These are phyloP conservation scores for Globisporangium mamillatum DNA, from an alignment of 352 stramenopile species.

Conservation along the genomic window DNA sequence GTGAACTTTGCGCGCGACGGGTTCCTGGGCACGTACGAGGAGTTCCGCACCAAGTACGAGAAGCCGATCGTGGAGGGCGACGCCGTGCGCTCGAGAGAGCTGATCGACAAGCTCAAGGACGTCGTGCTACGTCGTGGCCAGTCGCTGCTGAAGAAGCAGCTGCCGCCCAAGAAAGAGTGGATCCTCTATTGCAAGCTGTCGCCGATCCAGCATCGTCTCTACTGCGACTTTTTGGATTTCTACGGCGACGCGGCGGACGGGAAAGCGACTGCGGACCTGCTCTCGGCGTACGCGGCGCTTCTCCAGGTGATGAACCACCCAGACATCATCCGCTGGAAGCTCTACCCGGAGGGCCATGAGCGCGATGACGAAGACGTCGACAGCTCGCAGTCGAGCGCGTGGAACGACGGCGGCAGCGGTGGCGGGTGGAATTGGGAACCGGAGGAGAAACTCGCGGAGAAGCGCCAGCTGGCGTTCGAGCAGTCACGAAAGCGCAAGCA, in stretches of 20 bases:
- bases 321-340: slow-evolving; percentile 79
- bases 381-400: slow-evolving; percentile 15
- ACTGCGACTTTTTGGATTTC: slow-evolving; percentile 71
- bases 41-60: slow-evolving; percentile 77
- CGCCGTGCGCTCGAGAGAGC: slow-evolving; percentile 45
- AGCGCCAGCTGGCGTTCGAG: slow-evolving; percentile 42
- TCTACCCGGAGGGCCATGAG: slow-evolving; percentile 37
- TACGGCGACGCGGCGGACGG: slow-evolving; percentile 35
- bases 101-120: slow-evolving; percentile 59
- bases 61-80: slow-evolving; percentile 80
- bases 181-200: slow-evolving; percentile 87
- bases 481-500: slow-evolving; percentile 54
- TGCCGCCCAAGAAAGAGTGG: slow-evolving; percentile 85
- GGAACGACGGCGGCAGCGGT: slow-evolving; percentile 17
- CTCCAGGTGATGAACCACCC: slow-evolving; percentile 89
- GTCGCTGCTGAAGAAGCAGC: slow-evolving; percentile 56
- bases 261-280: slow-evolving; percentile 52
- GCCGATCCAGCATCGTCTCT: slow-evolving; percentile 71
- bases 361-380: slow-evolving; percentile 37
- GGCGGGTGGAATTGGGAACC: slow-evolving; percentile 70
- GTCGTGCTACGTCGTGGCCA: slow-evolving; percentile 77
- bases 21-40: slow-evolving; percentile 71
- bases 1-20: slow-evolving; percentile 82
- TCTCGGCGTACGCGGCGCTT: slow-evolving; percentile 75
- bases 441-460: slow-evolving; percentile 55